Percentiles rank a stretch among this genome's conserved stretches.
phyloP scores from a whole-genome alignment of 805 yeast genomes.

The Metschnikowia koreensis region DNA sequence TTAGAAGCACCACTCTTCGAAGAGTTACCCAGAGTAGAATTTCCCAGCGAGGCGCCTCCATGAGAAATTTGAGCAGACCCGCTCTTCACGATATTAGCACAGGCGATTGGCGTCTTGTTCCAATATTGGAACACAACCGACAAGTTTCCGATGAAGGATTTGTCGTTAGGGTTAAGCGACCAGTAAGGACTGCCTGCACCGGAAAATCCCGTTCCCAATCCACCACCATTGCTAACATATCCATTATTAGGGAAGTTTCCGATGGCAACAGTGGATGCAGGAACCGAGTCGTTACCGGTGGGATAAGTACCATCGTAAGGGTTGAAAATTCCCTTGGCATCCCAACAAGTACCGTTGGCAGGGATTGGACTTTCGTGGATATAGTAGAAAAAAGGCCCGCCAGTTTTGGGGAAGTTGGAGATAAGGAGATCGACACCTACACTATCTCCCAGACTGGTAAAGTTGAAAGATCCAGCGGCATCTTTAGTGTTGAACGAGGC shows the following conservation, averaged over 20 bases:
- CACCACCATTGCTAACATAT: conserved; percentile 25
- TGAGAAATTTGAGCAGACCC: neutral
- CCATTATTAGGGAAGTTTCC: neutral
- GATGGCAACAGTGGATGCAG: conserved; percentile 27
- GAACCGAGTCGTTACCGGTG: conserved; percentile 52
- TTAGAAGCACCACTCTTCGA: conserved; percentile 1
- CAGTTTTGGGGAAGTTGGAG: conserved; percentile 61
- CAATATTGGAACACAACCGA: conserved; percentile 30
- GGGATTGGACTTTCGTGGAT: conserved; percentile 60
- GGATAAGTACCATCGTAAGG: conserved; percentile 55
- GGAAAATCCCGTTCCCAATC: conserved; percentile 61
- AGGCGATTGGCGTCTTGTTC: conserved; percentile 33
- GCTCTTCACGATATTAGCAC: conserved; percentile 35
- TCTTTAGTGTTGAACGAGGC: neutral
- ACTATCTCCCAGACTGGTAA: conserved; percentile 31
- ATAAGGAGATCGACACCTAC: conserved; percentile 62
- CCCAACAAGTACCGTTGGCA: conserved; percentile 47
- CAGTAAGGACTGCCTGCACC: conserved; percentile 58
- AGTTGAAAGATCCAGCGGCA: conserved; percentile 19
- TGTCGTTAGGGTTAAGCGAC: conserved; percentile 49
- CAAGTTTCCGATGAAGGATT: conserved; percentile 55
- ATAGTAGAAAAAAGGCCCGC: conserved; percentile 69
- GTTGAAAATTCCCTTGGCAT: conserved; percentile 57
- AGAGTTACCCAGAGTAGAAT: neutral
- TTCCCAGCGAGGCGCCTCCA: no score